These are phyloP conservation scores for Sporothrix dimorphospora DNA, from an alignment of 2,329 filamentous ascomycete genomes.

Conservation along the genomic window DNA sequence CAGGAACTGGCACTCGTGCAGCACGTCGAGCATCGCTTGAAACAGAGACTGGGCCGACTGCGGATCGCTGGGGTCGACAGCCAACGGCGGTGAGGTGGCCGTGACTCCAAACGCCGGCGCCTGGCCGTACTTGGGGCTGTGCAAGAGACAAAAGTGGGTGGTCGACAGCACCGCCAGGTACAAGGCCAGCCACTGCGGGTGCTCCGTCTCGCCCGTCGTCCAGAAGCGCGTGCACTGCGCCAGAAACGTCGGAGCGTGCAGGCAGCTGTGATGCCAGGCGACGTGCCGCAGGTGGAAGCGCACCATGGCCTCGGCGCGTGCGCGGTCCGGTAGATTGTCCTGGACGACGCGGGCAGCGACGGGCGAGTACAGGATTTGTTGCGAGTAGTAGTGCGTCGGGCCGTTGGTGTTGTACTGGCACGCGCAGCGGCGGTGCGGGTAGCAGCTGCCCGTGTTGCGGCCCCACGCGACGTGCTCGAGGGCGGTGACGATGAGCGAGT, in stretches of 20 bases:
- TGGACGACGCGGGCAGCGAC: slow-evolving; percentile 23
- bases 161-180: slow-evolving; percentile 37
- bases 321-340: slow-evolving; percentile 28
- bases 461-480: slow-evolving; percentile 46
- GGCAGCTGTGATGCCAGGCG: slow-evolving; percentile 38
- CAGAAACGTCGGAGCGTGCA: slow-evolving; percentile 58
- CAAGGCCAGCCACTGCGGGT: slow-evolving; percentile 38
- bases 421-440: slow-evolving; percentile 34
- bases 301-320: slow-evolving; percentile 35
- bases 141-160: slow-evolving; percentile 35
- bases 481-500: slow-evolving; percentile 39
- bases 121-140: slow-evolving; percentile 31
- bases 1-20: slow-evolving; percentile 42
- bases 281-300: slow-evolving; percentile 36
- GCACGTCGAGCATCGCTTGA: slow-evolving; percentile 40
- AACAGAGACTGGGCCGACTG: slow-evolving; percentile 36
- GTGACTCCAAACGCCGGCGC: slow-evolving; percentile 9
- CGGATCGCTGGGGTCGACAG: slow-evolving; percentile 17
- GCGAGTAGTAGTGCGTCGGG: slow-evolving; percentile 26
- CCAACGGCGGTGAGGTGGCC: slow-evolving; percentile 20
- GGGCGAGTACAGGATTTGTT: slow-evolving; percentile 19
- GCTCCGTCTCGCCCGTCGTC: slow-evolving; percentile 38
- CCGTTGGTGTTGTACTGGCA: slow-evolving; percentile 33
- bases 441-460: slow-evolving; percentile 42
- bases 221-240: slow-evolving; percentile 55